phyloP scores from a whole-genome alignment of 805 yeast species.

The Millerago galiae region DNA sequence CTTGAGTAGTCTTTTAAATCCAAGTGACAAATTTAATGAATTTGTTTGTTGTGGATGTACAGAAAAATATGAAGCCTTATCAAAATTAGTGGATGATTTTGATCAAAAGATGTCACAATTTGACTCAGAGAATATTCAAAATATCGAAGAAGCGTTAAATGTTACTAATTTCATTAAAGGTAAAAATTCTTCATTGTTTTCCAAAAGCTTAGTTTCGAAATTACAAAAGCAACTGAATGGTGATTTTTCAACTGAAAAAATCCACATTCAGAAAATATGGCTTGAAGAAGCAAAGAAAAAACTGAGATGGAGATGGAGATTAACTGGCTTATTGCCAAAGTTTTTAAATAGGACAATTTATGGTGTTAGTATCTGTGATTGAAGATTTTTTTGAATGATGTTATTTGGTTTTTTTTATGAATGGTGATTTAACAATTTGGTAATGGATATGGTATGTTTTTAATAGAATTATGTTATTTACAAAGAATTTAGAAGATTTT shows the following conservation, averaged over 20 bases:
- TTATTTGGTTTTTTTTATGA: not conserved
- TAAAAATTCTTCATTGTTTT: constrained; percentile 18
- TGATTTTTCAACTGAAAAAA: constrained; percentile 5
- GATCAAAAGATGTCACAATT: constrained; percentile 25
- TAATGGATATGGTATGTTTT: no score
- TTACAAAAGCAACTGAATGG: constrained; percentile 26
- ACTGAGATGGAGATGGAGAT: constrained; percentile 47
- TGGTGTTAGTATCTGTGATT: no score
- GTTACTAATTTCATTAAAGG: constrained; percentile 8
- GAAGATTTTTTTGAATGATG: not conserved
- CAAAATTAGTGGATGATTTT: constrained; percentile 31
- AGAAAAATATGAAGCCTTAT: constrained; percentile 46
- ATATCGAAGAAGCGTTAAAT: constrained; percentile 17
- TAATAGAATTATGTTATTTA: no score
- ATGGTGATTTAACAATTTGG: no score
- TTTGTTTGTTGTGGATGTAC: constrained; percentile 61
- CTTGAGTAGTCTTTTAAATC: constrained; percentile 34
- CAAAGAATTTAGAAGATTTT: no score
- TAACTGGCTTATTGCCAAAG: constrained; percentile 37
- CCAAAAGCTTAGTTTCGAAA: constrained; percentile 26
- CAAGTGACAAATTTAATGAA: constrained; percentile 31
- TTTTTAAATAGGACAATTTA: constrained; percentile 14
- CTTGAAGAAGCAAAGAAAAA: constrained; percentile 32
- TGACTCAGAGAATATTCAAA: constrained; percentile 13
- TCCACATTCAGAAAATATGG: constrained; percentile 24